These are phyloP conservation scores for Astragalus glycyphyllos DNA, from an alignment of 306 rosid genomes.

Conservation along the genomic window DNA sequence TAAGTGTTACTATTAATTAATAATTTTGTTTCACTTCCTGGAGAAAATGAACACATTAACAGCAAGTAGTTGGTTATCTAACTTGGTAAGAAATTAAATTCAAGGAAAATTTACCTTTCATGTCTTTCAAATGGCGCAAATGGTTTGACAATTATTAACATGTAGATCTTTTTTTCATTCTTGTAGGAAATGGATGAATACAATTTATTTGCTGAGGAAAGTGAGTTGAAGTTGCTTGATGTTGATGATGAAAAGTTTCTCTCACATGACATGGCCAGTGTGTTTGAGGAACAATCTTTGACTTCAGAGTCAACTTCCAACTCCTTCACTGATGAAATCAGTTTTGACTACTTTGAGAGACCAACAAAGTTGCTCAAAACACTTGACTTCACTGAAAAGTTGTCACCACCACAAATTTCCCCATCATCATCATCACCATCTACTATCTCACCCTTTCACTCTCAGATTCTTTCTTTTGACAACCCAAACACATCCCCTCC, in stretches of 20 bases:
- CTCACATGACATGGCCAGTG: conserved; percentile 49
- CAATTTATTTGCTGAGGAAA: conserved; percentile 44
- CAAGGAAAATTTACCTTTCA: not conserved
- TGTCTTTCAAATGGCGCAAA: not conserved
- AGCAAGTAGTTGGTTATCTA: conserved; percentile 56
- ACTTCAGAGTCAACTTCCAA: conserved; percentile 53
- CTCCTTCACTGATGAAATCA: conserved; percentile 44
- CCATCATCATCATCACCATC: conserved; percentile 53
- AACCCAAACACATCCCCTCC: conserved; percentile 42
- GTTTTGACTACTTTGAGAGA: conserved; percentile 44
- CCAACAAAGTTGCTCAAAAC: conserved; percentile 32
- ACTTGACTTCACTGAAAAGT: conserved; percentile 20
- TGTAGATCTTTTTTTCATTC: not conserved
- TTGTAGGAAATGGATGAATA: conserved; percentile 59
- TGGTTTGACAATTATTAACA: not conserved
- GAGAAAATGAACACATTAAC: conserved; percentile 36
- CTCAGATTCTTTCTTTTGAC: conserved; percentile 66
- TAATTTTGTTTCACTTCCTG: not conserved
- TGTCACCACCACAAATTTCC: no score
- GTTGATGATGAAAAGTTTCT: conserved; percentile 41
- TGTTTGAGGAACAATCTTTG: conserved; percentile 44
- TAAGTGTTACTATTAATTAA: not conserved
- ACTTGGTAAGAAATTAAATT: conserved; percentile 54
- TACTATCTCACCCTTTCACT: conserved; percentile 46
- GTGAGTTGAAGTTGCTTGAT: conserved; percentile 44